These are phyloP conservation scores for Xylaria multiplex DNA, from an alignment of 2,329 filamentous ascomycete genomes.

Conservation along the genomic window DNA sequence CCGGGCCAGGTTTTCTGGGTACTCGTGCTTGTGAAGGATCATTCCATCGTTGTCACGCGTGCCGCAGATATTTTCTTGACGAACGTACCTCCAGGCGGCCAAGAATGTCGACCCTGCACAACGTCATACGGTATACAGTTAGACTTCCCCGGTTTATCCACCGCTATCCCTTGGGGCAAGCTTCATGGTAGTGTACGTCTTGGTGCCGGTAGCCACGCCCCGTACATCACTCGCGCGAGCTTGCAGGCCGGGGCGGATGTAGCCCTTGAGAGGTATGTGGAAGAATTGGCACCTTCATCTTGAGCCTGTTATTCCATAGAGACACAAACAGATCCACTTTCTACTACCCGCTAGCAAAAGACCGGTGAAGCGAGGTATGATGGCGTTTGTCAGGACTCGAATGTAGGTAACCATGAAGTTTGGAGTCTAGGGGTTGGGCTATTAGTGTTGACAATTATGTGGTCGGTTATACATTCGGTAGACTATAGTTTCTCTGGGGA, in stretches of 20 bases:
- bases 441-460: conserved; percentile 13
- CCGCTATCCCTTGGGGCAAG: conserved; percentile 12
- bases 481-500: conserved; percentile 4
- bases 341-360: conserved; percentile 12
- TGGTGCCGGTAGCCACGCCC: conserved; percentile 3
- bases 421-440: conserved; percentile 17
- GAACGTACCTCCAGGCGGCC: conserved; percentile 9
- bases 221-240: conserved; percentile 10
- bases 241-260: not conserved
- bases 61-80: conserved; percentile 18
- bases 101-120: conserved; percentile 13
- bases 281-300: conserved; percentile 5
- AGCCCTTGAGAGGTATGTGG: not conserved
- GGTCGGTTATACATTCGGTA: conserved; percentile 19
- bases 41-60: conserved; percentile 28
- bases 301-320: conserved; percentile 3
- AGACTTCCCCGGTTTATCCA: conserved; percentile 26
- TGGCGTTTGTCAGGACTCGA: conserved; percentile 8
- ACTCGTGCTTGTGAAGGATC: conserved; percentile 7
- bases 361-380: conserved; percentile 16
- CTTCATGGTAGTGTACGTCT: conserved; percentile 11
- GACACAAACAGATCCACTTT: conserved; percentile 13
- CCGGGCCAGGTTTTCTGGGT: conserved; percentile 16
- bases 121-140: conserved; percentile 30
- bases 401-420: conserved; percentile 25